Evolutionary conservation across 164 flowering plant genomes (phyloP).

Genomic region (Vitis amurensis): DNA sequence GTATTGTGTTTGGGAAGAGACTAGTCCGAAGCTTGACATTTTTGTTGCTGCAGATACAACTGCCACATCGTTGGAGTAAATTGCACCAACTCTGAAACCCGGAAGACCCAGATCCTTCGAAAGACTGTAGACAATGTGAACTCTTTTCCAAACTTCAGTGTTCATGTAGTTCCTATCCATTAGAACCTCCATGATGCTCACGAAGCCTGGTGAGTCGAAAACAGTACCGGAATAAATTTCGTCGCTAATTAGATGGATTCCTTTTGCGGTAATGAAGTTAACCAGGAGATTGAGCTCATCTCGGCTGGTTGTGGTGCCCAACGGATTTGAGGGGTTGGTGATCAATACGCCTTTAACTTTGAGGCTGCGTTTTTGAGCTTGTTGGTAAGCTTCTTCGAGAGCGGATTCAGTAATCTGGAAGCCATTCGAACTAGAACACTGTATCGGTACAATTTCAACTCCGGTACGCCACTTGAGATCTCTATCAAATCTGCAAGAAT

Average conservation of each 20-base stretch:
- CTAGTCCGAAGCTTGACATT: constrained; percentile 86
- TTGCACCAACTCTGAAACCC: constrained; percentile 86
- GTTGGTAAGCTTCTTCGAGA: constrained; percentile 63
- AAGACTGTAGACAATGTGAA: constrained; percentile 75
- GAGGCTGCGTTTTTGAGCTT: constrained; percentile 48
- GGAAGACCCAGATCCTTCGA: constrained; percentile 89
- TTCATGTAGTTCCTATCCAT: constrained; percentile 30
- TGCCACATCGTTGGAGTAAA: constrained; percentile 58
- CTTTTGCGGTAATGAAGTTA: constrained; percentile 41
- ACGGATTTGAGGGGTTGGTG: constrained; percentile 89
- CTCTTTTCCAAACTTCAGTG: constrained; percentile 34
- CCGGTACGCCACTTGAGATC: constrained; percentile 95
- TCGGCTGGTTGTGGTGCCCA: constrained; percentile 63
- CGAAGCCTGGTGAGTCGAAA: constrained; percentile 51
- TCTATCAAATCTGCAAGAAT: constrained; percentile 73
- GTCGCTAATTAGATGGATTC: constrained; percentile 77
- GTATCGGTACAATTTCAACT: constrained; percentile 77
- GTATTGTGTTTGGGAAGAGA: constrained; percentile 83
- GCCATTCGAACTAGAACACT: constrained; percentile 63
- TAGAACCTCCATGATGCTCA: constrained; percentile 58
- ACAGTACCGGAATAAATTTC: constrained; percentile 91
- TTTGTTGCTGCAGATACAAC: constrained; percentile 77
- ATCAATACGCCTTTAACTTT: constrained; percentile 75
- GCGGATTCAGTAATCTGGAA: constrained; percentile 64
- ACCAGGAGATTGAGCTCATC: constrained; percentile 56